These are phyloP conservation scores for Verticillium alfalfae DNA, from an alignment of 2,329 filamentous ascomycete species.

Conservation along the genomic window DNA sequence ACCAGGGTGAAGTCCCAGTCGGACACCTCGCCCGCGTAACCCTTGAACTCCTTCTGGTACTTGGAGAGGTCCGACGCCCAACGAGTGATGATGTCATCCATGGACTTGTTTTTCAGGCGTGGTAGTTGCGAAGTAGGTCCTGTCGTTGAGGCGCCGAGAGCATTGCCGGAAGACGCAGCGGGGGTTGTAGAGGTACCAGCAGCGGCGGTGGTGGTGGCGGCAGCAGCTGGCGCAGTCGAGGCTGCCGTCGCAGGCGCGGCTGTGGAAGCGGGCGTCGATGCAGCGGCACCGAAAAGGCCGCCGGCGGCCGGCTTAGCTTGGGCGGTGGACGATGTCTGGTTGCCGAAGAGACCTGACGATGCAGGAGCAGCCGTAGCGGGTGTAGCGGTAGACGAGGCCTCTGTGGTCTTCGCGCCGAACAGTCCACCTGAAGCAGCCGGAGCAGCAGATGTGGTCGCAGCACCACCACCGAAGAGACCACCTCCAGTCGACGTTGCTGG, in stretches of 20 bases:
- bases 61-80: slow-evolving; percentile 95
- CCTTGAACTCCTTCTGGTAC: slow-evolving; percentile 94
- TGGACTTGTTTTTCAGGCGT: slow-evolving; percentile 93
- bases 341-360: slow-evolving; percentile 24
- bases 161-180: slow-evolving; percentile 24
- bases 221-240: slow-evolving; percentile 23
- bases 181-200: slow-evolving; percentile 21
- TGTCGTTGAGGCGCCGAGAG: slow-evolving; percentile 66
- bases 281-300: slow-evolving; percentile 21
- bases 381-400: slow-evolving; percentile 19
- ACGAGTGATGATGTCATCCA: slow-evolving; percentile 96
- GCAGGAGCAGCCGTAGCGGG: slow-evolving; percentile 20
- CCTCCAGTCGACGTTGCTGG: slow-evolving; percentile 16
- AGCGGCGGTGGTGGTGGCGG: slow-evolving; percentile 19
- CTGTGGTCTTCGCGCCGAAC: slow-evolving; percentile 18
- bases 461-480: slow-evolving; percentile 19
- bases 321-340: slow-evolving; percentile 23
- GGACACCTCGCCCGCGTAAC: slow-evolving; percentile 80
- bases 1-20: slow-evolving; percentile 90
- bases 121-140: slow-evolving; percentile 82
- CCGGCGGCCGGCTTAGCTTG: slow-evolving; percentile 22
- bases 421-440: slow-evolving; percentile 22
- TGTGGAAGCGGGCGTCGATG: slow-evolving; percentile 20
- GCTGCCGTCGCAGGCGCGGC: slow-evolving; percentile 19
- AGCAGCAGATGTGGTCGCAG: slow-evolving; percentile 15